These are phyloP conservation scores for Xylariaceae sp. DNA, from an alignment of 2,329 filamentous ascomycete species.

Conservation along the genomic window DNA sequence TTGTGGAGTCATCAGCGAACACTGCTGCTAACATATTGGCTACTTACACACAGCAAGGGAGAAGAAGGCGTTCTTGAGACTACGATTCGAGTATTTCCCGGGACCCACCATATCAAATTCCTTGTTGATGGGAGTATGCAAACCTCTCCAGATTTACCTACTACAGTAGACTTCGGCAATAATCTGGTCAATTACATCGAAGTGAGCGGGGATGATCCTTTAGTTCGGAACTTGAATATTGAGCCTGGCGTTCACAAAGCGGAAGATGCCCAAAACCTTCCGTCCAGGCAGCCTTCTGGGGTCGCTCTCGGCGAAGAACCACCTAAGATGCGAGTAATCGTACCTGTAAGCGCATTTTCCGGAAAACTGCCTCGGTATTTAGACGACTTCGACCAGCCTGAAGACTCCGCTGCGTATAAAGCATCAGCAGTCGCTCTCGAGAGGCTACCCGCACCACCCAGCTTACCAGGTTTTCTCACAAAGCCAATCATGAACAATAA, in stretches of 20 bases:
- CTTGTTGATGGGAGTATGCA: conserved; percentile 93
- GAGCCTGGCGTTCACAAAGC: conserved; percentile 38
- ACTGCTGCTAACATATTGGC: conserved; percentile 23
- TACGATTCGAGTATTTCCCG: conserved; percentile 82
- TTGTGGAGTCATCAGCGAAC: neutral
- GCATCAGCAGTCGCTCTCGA: conserved; percentile 76
- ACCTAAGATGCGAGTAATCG: conserved; percentile 61
- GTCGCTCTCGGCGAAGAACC: conserved; percentile 44
- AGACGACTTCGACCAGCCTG: conserved; percentile 82
- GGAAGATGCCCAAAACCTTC: conserved; percentile 37
- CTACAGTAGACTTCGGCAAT: conserved; percentile 96
- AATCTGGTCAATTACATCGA: conserved; percentile 99
- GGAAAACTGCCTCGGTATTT: conserved; percentile 82
- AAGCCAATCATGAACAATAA: conserved; percentile 94
- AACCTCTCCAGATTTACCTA: conserved; percentile 84
- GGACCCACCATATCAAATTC: conserved; percentile 96
- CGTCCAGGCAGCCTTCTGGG: conserved; percentile 44
- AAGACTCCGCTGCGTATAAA: conserved; percentile 76
- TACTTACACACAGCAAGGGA: conserved; percentile 50
- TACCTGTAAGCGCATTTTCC: conserved; percentile 67
- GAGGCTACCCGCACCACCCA: conserved; percentile 82
- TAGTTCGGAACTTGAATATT: conserved; percentile 37
- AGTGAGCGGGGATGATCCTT: conserved; percentile 65
- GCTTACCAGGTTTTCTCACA: conserved; percentile 85
- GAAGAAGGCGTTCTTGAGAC: conserved; percentile 72